These are phyloP conservation scores for Cryphonectria japonica DNA, from an alignment of 2,329 filamentous ascomycete species.

Conservation along the genomic window DNA sequence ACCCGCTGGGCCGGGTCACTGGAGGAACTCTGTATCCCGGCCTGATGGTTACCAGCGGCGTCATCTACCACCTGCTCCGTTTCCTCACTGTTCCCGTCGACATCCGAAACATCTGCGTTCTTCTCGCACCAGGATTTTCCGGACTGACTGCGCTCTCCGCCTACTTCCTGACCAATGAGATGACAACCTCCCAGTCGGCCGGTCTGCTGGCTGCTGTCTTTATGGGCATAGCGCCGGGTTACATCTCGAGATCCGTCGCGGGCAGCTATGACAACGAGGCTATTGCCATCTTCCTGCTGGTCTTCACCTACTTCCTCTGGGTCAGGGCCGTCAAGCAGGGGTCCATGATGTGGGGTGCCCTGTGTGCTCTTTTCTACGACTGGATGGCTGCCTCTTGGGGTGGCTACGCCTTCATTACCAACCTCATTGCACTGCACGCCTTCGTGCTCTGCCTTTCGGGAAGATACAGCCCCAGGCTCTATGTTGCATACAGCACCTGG, in stretches of 20 bases:
- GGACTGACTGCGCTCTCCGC: constrained; percentile 90
- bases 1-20: constrained; percentile 95
- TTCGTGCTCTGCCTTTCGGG: constrained; percentile 97
- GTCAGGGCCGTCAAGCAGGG: constrained; percentile 98
- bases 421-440: constrained; percentile 89
- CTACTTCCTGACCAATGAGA: constrained; percentile 95
- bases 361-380: constrained; percentile 95
- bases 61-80: constrained; percentile 92
- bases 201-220: constrained; percentile 92
- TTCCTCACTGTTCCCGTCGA: constrained; percentile 90
- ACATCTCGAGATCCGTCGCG: constrained; percentile 96
- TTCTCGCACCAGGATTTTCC: constrained; percentile 92
- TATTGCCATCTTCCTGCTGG: constrained; percentile 97
- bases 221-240: constrained; percentile 97
- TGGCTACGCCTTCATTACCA: constrained; percentile 99
- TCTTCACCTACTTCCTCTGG: constrained; percentile 99
- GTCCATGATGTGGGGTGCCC: constrained; percentile 93
- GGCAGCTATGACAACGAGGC: constrained; percentile 99
- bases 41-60: constrained; percentile 97
- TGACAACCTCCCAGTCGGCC: constrained; percentile 93
- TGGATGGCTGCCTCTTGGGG: constrained; percentile 99
- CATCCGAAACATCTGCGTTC: constrained; percentile 97
- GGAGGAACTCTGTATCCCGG: constrained; percentile 98
- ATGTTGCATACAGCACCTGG: constrained; percentile 98
- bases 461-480: constrained; percentile 88